Percentiles rank a stretch among this genome's conserved stretches.
These are phyloP conservation scores for Oryza punctata DNA, from an alignment of 176 grass and related monocot species.

Conservation along the genomic window DNA sequence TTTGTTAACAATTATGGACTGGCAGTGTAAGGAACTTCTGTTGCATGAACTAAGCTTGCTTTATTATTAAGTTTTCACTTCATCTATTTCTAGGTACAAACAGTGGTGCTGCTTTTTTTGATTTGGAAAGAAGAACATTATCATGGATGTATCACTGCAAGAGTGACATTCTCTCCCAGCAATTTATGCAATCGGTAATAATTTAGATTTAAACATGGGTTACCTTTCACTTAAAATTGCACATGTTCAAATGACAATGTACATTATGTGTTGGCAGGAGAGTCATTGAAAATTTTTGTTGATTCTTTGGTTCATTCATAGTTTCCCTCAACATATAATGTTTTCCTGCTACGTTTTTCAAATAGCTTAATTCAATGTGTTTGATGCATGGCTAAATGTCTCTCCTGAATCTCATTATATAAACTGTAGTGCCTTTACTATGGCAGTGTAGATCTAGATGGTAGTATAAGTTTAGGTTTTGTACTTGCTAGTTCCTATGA, in stretches of 20 bases:
- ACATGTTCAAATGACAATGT: neutral
- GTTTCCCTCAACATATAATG: neutral
- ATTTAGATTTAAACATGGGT: constrained; percentile 10
- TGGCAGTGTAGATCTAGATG: constrained; percentile 2
- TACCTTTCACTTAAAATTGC: neutral
- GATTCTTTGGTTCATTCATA: neutral
- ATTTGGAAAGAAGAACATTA: constrained; percentile 59
- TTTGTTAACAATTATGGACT: constrained; percentile 7
- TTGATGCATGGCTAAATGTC: neutral
- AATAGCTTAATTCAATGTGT: constrained; percentile 11
- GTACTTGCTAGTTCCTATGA: constrained; percentile 3
- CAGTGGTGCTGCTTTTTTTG: constrained; percentile 44
- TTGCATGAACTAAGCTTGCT: neutral
- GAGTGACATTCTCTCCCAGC: constrained; percentile 65
- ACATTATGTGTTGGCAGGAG: neutral
- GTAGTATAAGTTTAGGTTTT: constrained; percentile 16
- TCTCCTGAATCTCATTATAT: neutral
- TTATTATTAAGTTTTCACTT: constrained; percentile 26
- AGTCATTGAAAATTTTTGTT: neutral
- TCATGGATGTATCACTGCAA: constrained; percentile 52
- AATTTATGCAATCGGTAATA: constrained; percentile 64
- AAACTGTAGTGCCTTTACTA: neutral
- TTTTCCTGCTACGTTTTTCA: neutral
- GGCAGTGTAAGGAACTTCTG: neutral
- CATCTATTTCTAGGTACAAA: constrained; percentile 52